Conservation (phyloP, 306 rosid species). For the Sindora glabra region DNA sequence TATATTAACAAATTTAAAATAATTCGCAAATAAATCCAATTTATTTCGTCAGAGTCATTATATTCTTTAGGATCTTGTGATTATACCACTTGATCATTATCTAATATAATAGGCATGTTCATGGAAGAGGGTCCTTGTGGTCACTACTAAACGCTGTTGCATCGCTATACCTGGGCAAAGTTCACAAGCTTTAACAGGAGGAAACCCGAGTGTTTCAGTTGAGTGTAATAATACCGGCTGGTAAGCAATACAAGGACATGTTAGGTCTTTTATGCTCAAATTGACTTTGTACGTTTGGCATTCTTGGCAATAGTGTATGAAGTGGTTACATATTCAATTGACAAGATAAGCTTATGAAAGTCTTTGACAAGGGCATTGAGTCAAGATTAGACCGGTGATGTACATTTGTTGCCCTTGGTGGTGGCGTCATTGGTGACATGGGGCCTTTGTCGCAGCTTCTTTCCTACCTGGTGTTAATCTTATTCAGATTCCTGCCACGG, state of each 20-base stretch:
- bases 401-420: conserved; percentile 96
- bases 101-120: conserved; percentile 71
- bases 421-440: conserved; percentile 95
- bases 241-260: conserved; percentile 91
- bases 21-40: no score
- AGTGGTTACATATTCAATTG: conserved; percentile 22
- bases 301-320: conserved; percentile 1
- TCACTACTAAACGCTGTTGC: conserved; percentile 70
- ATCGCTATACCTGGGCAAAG: conserved; percentile 77
- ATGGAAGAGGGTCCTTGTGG: conserved; percentile 90
- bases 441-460: conserved; percentile 90
- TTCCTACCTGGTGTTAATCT: conserved; percentile 89
- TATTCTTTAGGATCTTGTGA: not conserved
- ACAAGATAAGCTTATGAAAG: conserved; percentile 87
- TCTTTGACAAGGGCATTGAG: conserved; percentile 91
- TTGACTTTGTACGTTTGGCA: not conserved
- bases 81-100: conserved; percentile 1
- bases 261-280: conserved; percentile 27
- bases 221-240: conserved; percentile 81
- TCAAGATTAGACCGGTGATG: conserved; percentile 66
- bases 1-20: no score
- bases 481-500: conserved; percentile 95
- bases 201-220: conserved; percentile 73
- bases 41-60: not conserved
- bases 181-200: conserved; percentile 68